A percentile compares a stretch with the other conserved stretches of the same genome.
These are phyloP conservation scores for Saccharomyces cerevisiae DNA, from an alignment of 805 yeast species.

Conservation along the genomic window DNA sequence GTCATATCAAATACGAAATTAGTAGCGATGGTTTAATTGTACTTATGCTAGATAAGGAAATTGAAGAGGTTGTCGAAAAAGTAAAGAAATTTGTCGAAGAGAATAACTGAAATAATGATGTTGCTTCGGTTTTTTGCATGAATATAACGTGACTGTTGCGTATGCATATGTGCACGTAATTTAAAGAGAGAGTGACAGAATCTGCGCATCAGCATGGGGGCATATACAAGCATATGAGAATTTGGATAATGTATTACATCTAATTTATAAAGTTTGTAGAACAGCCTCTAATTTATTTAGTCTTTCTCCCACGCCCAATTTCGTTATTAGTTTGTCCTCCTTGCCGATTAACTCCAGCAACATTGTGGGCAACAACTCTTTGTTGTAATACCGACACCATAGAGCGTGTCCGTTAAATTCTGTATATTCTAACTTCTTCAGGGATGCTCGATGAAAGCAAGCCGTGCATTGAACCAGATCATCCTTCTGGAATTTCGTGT, in stretches of 20 bases:
- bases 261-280: neutral
- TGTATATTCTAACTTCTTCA: slow-evolving; percentile 2
- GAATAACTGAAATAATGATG: slow-evolving; percentile 1
- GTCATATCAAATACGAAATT: slow-evolving; percentile 32
- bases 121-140: neutral
- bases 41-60: slow-evolving; percentile 24
- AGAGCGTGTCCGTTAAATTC: slow-evolving; percentile 11
- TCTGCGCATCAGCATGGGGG: neutral
- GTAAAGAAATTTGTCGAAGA: slow-evolving; percentile 24
- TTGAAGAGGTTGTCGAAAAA: slow-evolving; percentile 20
- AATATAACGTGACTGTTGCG: neutral
- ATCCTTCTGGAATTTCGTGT: slow-evolving; percentile 1
- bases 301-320: neutral
- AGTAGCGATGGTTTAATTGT: slow-evolving; percentile 32
- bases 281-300: neutral
- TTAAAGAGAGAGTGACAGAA: neutral
- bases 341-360: slow-evolving; percentile 1
- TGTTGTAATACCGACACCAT: slow-evolving; percentile 19
- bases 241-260: neutral
- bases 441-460: slow-evolving; percentile 12
- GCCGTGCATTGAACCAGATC: slow-evolving; percentile 10
- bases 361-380: slow-evolving; percentile 5
- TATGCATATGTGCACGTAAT: neutral
- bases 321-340: neutral
- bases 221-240: neutral